Evolutionary conservation across 2,329 filamentous ascomycete genomes (phyloP), one percentile per base, ranked within the genome.

Genomic region (Arthrobotrys musiformis): DNA sequence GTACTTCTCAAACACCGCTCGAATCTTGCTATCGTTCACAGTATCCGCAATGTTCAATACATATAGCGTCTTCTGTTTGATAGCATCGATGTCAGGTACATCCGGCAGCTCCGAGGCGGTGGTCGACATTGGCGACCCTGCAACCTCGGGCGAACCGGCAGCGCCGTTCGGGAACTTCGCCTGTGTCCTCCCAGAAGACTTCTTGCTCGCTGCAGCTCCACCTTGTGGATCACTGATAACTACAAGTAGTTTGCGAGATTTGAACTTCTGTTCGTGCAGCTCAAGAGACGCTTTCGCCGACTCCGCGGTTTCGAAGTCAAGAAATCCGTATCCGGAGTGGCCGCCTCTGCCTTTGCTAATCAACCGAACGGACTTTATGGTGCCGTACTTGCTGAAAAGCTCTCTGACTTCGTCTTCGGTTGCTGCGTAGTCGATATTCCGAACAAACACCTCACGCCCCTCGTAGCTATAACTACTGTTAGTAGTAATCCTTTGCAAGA

Each of bases 21-120:
- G 89, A 67, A 99, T 89, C 30, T 94, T 92, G 0, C 92, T 89
- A 81, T 97, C 93, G 79, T 96, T 97, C 81, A 98, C 89, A 0
- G 94, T 98, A 81, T 98, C 95, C 0, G 95, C 93, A 0, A 99
- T 86, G 78, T 94, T 91, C 84, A 97, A 89, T 28, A 99, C 85
- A 8, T 91, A 91, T 60, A 98, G 87, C 0, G 92, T 95, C 63
- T 93, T 90, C 60, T 90, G 88, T 30, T 86, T 83, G 19, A 89
- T 87, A 15, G 89, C 86, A 4, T 83, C 83, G 6, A 85, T 83
- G 0, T 86, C 85, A 17, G 86, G 85, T 11, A 30, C 58, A 24
- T 73, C 70, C 82, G 81, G 15, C 48, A 48, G 26, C 15, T 76
- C 72, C 33, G 72, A 76, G 76, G 9, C 70, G 78, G 15, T 83